These are phyloP conservation scores for Naegleria gruberi DNA, from an alignment of 208 protist species.

Conservation along the genomic window DNA sequence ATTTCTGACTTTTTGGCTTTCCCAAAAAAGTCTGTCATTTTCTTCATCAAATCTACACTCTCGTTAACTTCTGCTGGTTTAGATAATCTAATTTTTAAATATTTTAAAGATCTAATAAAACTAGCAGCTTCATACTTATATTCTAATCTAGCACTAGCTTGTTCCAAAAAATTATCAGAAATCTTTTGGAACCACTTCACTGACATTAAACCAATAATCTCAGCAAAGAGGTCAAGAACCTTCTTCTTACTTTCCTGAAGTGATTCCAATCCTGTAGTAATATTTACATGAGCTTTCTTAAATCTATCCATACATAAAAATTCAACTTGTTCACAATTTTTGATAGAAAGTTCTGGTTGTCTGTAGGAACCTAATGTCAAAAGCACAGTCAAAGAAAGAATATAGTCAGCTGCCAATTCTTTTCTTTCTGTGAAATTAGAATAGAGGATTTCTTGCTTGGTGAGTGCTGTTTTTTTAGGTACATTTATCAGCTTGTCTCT, in stretches of 20 bases:
- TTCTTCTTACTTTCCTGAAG: not conserved
- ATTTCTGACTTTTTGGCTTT: not conserved
- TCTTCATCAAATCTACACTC: not conserved
- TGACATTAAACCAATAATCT: conserved; percentile 6
- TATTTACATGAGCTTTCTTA: not conserved
- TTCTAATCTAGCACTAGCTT: not conserved
- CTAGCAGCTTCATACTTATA: not conserved
- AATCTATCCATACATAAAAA: conserved; percentile 9
- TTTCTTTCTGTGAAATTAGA: not conserved
- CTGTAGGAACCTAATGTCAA: not conserved
- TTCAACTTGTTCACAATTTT: conserved; percentile 10
- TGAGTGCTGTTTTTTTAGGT: not conserved
- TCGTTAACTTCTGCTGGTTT: not conserved
- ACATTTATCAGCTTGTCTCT: not conserved
- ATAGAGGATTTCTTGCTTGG: not conserved
- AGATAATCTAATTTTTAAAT: not conserved
- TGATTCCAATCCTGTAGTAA: not conserved
- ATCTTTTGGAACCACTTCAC: not conserved
- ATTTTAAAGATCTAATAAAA: not conserved
- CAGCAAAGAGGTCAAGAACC: not conserved
- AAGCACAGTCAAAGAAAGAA: not conserved
- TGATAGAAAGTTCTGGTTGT: not conserved
- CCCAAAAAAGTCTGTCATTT: not conserved
- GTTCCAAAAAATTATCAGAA: not conserved
- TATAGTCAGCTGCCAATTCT: conserved; percentile 12